phyloP scores from a whole-genome alignment of 441 rosid genomes.

The Sinapis alba region DNA sequence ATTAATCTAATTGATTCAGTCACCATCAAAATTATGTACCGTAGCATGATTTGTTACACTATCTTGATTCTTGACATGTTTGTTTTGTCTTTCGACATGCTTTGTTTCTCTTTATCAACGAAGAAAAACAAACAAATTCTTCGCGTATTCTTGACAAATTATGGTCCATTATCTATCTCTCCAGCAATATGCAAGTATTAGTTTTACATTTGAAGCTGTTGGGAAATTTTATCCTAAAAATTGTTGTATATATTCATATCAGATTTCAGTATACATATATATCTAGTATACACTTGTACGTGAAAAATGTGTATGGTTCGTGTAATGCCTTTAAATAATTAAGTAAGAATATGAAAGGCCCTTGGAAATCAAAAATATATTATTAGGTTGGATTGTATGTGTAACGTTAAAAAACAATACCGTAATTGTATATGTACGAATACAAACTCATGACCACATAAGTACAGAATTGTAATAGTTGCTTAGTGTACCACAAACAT shows the following conservation, averaged over 20 bases:
- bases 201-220: constrained; percentile 1
- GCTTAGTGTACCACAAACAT: background rate
- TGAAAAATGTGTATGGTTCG: background rate
- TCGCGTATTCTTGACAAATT: background rate
- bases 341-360: background rate
- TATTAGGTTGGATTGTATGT: background rate
- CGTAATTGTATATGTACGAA: background rate
- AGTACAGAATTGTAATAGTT: background rate
- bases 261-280: background rate
- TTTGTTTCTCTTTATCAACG: background rate
- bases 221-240: background rate
- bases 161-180: background rate
- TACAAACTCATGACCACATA: background rate
- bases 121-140: background rate
- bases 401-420: background rate
- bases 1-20: background rate
- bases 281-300: background rate
- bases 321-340: background rate
- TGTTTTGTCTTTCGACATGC: background rate
- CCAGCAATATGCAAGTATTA: background rate
- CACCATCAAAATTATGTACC: background rate
- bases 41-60: background rate
- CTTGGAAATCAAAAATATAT: background rate
- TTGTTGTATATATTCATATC: background rate
- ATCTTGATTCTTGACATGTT: background rate